Evolutionary conservation across 2,329 filamentous ascomycete genomes (phyloP), one percentile per base, ranked within the genome.

Genomic region (Pseudogymnoascus sp.): DNA sequence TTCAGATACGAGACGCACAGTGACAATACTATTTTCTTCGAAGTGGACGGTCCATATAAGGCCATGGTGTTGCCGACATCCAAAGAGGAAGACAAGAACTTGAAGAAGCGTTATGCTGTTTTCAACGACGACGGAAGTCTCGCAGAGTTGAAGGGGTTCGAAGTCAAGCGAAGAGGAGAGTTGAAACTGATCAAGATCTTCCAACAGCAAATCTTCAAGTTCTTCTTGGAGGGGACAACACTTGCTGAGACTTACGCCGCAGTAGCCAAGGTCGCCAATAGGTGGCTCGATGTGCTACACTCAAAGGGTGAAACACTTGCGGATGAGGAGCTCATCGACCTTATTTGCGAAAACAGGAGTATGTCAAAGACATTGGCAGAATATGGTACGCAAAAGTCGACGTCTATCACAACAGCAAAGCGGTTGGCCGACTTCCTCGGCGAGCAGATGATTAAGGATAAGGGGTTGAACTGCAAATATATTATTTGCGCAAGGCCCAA

Each of bases 101-200:
- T 99, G 83, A 99, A 99, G 80, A 99, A 99, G 78, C 87, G 95
- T 72, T 99, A 99, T 74, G 95, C 96, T 42, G 95, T 99, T 3
- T 99, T 99, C 83, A 99, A 99, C 72, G 90, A 97, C 66, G 95
- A 99, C 71, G 95, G 96, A 40, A 96, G 88, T 75, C 81, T 99
- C 62, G 95, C 95, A 13, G 95, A 99, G 74, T 76, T 99, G 72
- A 99, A 99, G 73, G 95, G 95, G 5, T 99, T 99, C 72, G 95
- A 99, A 72, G 87, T 99, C 68, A 99, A 99, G 80, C 88, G 95
- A 74, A 85, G 95, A 84, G 95, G 95, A 80, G 95, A 99, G 78
- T 80, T 99, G 69, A 99, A 99, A 78, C 87, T 99, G 69, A 99
- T 99, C 83, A 99, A 99, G 78, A 99, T 97, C 73, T 99, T 99